Percentiles rank a stretch among this genome's conserved stretches.
These are phyloP conservation scores for Alisma plantagoaquatica DNA, from an alignment of 106 monocot genomes.

Conservation along the genomic window DNA sequence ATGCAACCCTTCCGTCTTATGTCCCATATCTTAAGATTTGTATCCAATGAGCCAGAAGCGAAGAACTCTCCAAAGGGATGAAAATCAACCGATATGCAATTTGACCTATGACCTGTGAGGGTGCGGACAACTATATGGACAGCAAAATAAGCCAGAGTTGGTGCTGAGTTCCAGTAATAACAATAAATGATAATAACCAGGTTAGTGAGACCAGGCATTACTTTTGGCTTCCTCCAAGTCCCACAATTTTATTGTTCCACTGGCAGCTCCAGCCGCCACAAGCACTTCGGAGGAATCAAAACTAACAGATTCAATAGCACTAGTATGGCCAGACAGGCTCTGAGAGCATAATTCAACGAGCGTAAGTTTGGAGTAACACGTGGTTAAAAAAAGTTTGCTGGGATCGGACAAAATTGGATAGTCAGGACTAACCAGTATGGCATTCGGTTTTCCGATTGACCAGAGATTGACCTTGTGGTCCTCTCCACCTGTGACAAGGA, in stretches of 20 bases:
- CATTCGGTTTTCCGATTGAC: slow-evolving; percentile 94
- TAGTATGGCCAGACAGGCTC: slow-evolving; percentile 88
- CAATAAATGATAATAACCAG: too few relatives aligned
- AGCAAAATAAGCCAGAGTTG: too few relatives aligned
- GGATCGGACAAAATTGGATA: too few relatives aligned
- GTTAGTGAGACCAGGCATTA: too few relatives aligned
- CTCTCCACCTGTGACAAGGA: slow-evolving; percentile 95
- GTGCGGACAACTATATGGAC: slow-evolving; percentile 71
- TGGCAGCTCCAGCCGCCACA: slow-evolving; percentile 92
- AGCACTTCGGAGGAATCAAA: slow-evolving; percentile 89
- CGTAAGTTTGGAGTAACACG: too few relatives aligned
- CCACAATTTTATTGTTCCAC: slow-evolving; percentile 93
- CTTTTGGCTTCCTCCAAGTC: slow-evolving; percentile 95
- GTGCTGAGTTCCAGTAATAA: too few relatives aligned
- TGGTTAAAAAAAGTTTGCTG: too few relatives aligned
- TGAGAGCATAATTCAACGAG: slow-evolving; percentile 16
- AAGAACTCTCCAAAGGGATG: slow-evolving; percentile 98
- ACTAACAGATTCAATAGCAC: slow-evolving; percentile 86
- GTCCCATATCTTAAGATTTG: slow-evolving; percentile 97
- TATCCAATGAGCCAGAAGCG: slow-evolving; percentile 91
- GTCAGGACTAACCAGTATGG: slow-evolving; percentile 76
- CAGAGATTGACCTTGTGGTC: slow-evolving; percentile 98
- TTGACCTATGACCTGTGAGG: slow-evolving; percentile 90
- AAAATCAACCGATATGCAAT: slow-evolving; percentile 89
- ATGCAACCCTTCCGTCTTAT: slow-evolving; percentile 94